Evolutionary conservation across 805 yeast genomes (phyloP), one percentile per base, ranked within the genome.

Genomic region (Wickerhamomyces queroliae): DNA sequence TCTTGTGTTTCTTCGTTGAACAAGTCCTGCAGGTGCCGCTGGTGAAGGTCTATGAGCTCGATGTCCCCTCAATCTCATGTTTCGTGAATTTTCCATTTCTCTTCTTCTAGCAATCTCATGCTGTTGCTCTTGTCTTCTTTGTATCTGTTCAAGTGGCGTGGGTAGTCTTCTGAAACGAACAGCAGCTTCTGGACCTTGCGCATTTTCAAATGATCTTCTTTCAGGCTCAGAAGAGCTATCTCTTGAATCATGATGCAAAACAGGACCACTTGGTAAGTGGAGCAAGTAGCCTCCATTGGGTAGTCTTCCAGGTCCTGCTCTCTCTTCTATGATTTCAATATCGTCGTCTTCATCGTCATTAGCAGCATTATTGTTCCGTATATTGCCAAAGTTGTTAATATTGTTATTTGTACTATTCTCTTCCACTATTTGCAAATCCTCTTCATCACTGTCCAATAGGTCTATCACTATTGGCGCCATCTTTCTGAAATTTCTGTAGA

Each of bases 251-350:
- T 9, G 8, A 4, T 3, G 10, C 22, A 17, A 22, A 18, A 34
- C 18, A 24, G 29, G 22, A 25, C 49, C 47, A 15, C 25, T 40
- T 2, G 49, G 49, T 4, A 37, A 33, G 27, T 45, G 43, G 9
- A 45, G 25, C 11, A 42, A 36, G 5, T 4, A 33, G 7, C 23
- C 32, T 23, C 27, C 20, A 4, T 21, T 18, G 18, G 24, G 21
- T 17, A 31, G 20, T 7, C 20, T n/a, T 2, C 11, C 15, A 16
- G 17, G 26, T 25, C 29, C 27, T 7, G 22, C 15, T 12, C 30
- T 16, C 4, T 36, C 39, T 3, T 35, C 36, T 5, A 36, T 16
- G 21, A 46, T 37, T 24, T 44, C 37, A 10, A 44, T 15, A 17
- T 41, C 48, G 18, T 35, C 41, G 16, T 41, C 41, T 22, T 36